phyloP scores from a whole-genome alignment of 768 basidiomycete genomes.

The Suillus weaverae region DNA sequence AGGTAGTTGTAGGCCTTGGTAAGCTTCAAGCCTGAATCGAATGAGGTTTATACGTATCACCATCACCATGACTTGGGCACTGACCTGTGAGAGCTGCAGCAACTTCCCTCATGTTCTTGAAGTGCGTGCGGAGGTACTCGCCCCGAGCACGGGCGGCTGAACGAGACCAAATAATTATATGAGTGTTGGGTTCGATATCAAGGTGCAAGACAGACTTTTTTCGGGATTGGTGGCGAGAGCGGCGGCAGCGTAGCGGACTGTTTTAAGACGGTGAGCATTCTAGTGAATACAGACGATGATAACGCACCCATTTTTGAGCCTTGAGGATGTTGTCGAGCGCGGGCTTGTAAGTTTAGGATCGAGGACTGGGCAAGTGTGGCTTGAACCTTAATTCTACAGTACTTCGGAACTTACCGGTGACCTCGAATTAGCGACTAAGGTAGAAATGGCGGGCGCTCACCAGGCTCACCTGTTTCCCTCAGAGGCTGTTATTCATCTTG shows the following conservation, averaged over 20 bases:
- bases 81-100: constrained; percentile 89
- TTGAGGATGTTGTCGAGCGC: constrained; percentile 47
- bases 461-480: constrained; percentile 61
- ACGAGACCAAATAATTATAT: constrained; percentile 19
- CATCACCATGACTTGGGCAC: constrained; percentile 22
- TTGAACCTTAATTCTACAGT: constrained; percentile 33
- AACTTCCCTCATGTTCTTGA: constrained; percentile 99
- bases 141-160: constrained; percentile 89
- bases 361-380: constrained; percentile 43
- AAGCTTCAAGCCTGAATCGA: constrained; percentile 75
- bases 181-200: background rate
- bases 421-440: background rate
- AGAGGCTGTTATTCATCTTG: constrained; percentile 74
- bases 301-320: constrained; percentile 54
- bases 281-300: constrained; percentile 20
- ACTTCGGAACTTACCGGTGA: constrained; percentile 26
- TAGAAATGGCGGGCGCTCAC: constrained; percentile 11
- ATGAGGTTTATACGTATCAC: background rate
- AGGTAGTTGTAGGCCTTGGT: constrained; percentile 96
- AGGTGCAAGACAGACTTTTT: constrained; percentile 66
- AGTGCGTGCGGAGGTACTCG: constrained; percentile 98
- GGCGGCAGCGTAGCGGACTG: constrained; percentile 94
- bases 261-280: constrained; percentile 20
- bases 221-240: constrained; percentile 89
- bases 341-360: constrained; percentile 54